These are phyloP conservation scores for Hypericum androsaemum DNA, from an alignment of 345 rosid species.

Conservation along the genomic window DNA sequence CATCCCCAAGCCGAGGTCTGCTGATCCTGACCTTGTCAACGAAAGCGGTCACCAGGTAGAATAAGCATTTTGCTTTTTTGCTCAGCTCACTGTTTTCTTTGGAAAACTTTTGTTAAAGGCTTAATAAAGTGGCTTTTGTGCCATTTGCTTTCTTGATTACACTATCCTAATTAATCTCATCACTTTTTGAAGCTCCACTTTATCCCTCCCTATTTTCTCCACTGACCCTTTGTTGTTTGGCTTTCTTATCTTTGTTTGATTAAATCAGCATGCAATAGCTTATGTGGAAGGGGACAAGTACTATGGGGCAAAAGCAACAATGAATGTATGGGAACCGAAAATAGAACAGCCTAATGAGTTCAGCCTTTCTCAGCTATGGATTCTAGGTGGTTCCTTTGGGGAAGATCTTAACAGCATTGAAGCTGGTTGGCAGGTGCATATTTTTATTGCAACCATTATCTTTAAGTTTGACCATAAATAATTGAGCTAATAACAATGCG, in stretches of 20 bases:
- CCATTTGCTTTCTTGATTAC: constrained; percentile 3
- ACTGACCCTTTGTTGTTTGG: constrained; percentile 12
- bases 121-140: not conserved
- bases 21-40: constrained; percentile 69
- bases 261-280: constrained; percentile 85
- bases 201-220: not conserved
- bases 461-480: constrained; percentile 7
- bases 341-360: constrained; percentile 92
- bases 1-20: constrained; percentile 81
- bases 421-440: constrained; percentile 95
- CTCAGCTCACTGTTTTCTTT: no score
- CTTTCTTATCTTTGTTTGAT: constrained; percentile 15
- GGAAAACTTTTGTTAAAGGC: not conserved
- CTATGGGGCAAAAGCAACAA: constrained; percentile 93
- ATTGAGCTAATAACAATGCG: constrained; percentile 10
- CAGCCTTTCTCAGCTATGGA: constrained; percentile 96
- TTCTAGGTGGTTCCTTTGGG: constrained; percentile 94
- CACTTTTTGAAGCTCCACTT: no score
- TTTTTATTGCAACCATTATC: not conserved
- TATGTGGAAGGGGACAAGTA: constrained; percentile 86
- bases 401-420: constrained; percentile 97
- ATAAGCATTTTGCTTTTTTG: constrained; percentile 6
- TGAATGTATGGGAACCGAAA: constrained; percentile 96
- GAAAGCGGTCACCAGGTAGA: constrained; percentile 89
- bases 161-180: not conserved